Percentiles rank a stretch among this genome's conserved stretches.
Conservation (phyloP, 2,329 filamentous ascomycete species). For the Exophiala xenobiotica region DNA sequence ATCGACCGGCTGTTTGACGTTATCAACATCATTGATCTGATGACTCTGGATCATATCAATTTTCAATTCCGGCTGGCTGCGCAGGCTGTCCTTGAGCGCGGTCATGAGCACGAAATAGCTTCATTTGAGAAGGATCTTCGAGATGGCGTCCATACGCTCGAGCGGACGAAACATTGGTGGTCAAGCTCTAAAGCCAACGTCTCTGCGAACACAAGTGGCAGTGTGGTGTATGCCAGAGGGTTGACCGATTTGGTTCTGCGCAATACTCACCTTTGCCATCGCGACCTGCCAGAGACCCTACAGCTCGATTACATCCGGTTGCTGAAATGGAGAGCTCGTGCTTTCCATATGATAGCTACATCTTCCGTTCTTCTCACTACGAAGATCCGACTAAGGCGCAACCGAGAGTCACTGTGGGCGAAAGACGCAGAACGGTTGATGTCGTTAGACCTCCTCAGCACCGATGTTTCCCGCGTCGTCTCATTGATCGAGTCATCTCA, state of each 20-base stretch:
- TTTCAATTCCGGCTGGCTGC: slow-evolving; percentile 63
- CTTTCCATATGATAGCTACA: slow-evolving; percentile 59
- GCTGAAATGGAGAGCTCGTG: slow-evolving; percentile 52
- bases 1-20: slow-evolving; percentile 63
- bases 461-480: slow-evolving; percentile 42
- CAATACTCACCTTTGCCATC: slow-evolving; percentile 52
- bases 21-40: slow-evolving; percentile 62
- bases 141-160: slow-evolving; percentile 51
- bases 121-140: slow-evolving; percentile 58
- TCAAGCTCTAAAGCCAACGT: slow-evolving; percentile 17
- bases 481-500: slow-evolving; percentile 50
- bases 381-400: slow-evolving; percentile 65
- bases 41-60: slow-evolving; percentile 65
- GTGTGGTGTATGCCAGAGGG: slow-evolving; percentile 57
- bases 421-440: slow-evolving; percentile 60
- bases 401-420: slow-evolving; percentile 64
- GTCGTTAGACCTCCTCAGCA: slow-evolving; percentile 41
- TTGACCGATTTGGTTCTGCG: slow-evolving; percentile 58
- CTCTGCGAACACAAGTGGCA: slow-evolving; percentile 14
- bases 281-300: slow-evolving; percentile 60
- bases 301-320: slow-evolving; percentile 57
- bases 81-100: slow-evolving; percentile 60
- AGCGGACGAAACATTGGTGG: slow-evolving; percentile 49
- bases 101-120: slow-evolving; percentile 61
- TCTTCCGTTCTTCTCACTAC: slow-evolving; percentile 63